Conservation (phyloP, 2,329 filamentous ascomycete genomes). For the Scedosporium aurantiacum region DNA sequence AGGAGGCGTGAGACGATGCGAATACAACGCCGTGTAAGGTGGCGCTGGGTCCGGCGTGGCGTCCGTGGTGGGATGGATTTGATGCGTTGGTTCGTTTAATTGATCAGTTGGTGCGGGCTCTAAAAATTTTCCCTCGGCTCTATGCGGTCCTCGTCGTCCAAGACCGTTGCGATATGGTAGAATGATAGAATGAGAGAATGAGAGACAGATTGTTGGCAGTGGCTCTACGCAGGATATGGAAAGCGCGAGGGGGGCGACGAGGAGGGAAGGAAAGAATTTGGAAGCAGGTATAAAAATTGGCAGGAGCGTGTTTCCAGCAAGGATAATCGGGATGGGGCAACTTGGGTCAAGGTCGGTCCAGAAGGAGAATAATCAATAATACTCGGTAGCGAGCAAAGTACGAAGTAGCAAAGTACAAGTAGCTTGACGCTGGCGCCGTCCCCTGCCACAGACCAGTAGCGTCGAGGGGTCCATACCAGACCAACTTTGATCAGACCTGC, state of each 20-base stretch:
- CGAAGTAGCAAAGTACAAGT: constrained; percentile 6
- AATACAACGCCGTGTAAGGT: neutral
- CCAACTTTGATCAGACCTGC: too few relatives aligned
- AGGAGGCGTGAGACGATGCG: neutral
- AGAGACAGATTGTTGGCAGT: neutral
- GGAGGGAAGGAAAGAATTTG: neutral
- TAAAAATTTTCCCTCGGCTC: neutral
- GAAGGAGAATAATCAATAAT: neutral
- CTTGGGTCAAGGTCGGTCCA: constrained; percentile 6
- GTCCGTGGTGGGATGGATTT: neutral
- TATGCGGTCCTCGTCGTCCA: neutral
- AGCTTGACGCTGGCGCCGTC: constrained; percentile 16
- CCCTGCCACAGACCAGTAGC: neutral
- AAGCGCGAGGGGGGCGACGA: neutral
- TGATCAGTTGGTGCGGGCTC: neutral
- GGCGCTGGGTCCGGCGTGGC: neutral
- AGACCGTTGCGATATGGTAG: neutral
- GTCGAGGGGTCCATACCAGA: too few relatives aligned
- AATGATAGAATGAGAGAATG: neutral
- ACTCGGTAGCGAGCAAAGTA: constrained; percentile 3
- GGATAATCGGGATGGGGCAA: constrained; percentile 4
- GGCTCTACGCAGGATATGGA: neutral
- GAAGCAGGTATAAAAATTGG: constrained; percentile 1
- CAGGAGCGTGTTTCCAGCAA: constrained; percentile 1
- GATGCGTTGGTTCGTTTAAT: neutral